Evolutionary conservation across 257 asterid genomes (phyloP), one percentile per base, ranked within the genome.

Genomic region (Lavandula angustifolia): DNA sequence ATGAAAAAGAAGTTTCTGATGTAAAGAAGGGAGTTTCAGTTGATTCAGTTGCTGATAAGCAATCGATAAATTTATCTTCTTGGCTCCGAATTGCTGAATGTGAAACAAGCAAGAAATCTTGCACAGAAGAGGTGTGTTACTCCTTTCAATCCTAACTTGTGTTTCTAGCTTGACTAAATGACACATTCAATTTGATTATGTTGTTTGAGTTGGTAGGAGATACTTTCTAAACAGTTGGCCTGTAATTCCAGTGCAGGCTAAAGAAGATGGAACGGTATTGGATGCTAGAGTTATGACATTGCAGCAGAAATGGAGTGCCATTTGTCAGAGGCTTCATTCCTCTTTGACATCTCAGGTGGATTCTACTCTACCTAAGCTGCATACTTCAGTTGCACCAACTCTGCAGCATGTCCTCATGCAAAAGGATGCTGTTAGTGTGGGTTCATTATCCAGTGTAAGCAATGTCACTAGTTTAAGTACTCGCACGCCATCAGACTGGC

Each of bases 201-300:
- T 5, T 51, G 18, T 56, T 54, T 57, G 58, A 61, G 60, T 62
- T 51, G 49, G 42, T 68, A 35, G 46, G 68, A 59, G 61, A 60
- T 81, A 70, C 53, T 56, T 50, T 61, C 74, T 81, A 68, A 81
- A 73, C 85, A 74, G 79, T 76, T 75, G 54, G 64, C 69, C 79
- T 75, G 61, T 89, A 73, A 80, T 78, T 85, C 73, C 97, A 87
- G 97, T 81, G 92, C 99, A 92, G 99, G 86, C 81, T 69, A 79
- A 78, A 78, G 85, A 85, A 77, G 91, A 75, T 70, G 69, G 64
- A 63, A 56, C 76, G 59, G 57, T 86, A 38, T 65, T 79, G 76
- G 89, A 80, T 79, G 87, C 87, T 55, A 76, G 80, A 70, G 56
- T 80, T 16, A 54, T 40, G 79, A 91, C 80, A 6, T 69, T 87